A percentile compares a stretch with the other conserved stretches of the same genome.
These are phyloP conservation scores for Neonectria hederae DNA, from an alignment of 2,329 filamentous ascomycete species.

Conservation along the genomic window DNA sequence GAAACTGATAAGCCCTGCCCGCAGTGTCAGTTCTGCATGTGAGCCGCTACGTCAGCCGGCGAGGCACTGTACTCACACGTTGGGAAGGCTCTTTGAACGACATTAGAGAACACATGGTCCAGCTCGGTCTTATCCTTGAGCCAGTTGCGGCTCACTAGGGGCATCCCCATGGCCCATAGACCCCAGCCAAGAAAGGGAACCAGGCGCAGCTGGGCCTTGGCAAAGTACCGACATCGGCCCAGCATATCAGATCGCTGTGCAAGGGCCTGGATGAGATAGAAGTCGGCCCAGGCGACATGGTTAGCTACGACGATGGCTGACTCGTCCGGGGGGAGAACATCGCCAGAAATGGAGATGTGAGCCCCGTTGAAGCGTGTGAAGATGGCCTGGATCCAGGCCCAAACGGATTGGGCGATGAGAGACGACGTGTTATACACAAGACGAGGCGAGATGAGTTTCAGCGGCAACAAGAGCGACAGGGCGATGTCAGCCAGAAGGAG, in stretches of 20 bases:
- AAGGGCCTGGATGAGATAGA: constrained; percentile 70
- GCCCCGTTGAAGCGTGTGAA: constrained; percentile 65
- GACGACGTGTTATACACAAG: constrained; percentile 65
- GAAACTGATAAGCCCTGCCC: constrained; percentile 69
- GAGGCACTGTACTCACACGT: constrained; percentile 58
- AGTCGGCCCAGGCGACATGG: constrained; percentile 70
- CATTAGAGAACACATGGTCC: constrained; percentile 64
- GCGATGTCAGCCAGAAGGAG: constrained; percentile 62
- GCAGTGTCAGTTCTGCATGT: constrained; percentile 20
- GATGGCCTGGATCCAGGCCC: constrained; percentile 66
- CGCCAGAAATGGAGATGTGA: constrained; percentile 62
- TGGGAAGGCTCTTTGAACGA: constrained; percentile 62
- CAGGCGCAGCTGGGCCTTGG: constrained; percentile 66
- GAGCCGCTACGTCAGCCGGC: constrained; percentile 2
- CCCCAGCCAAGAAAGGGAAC: constrained; percentile 72
- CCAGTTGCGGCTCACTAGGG: constrained; percentile 69
- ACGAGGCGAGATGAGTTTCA: constrained; percentile 58
- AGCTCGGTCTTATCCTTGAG: constrained; percentile 65
- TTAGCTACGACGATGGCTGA: constrained; percentile 69
- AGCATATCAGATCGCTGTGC: constrained; percentile 66
- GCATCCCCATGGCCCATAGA: constrained; percentile 72
- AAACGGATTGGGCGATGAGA: constrained; percentile 62
- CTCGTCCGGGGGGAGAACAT: constrained; percentile 61
- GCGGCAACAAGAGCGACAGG: constrained; percentile 59
- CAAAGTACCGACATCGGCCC: constrained; percentile 69